These are phyloP conservation scores for Leccinum insolens DNA, from an alignment of 1,284 basidiomycete species.

Conservation along the genomic window DNA sequence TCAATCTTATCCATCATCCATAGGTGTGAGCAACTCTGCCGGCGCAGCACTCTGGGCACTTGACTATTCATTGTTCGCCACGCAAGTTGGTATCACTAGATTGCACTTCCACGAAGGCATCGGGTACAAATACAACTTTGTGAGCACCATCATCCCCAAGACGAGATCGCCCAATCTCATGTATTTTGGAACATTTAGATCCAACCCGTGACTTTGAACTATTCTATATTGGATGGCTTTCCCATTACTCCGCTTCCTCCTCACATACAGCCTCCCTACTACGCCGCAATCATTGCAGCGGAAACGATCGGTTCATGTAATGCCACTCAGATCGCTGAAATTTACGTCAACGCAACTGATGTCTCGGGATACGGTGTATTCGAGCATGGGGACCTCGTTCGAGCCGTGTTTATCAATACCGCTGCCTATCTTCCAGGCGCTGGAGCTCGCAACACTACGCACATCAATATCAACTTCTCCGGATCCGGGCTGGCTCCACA, in stretches of 20 bases:
- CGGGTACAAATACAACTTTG: slow-evolving; percentile 52
- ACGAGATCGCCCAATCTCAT: not conserved
- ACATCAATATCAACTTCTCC: slow-evolving; percentile 46
- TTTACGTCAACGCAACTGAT: slow-evolving; percentile 49
- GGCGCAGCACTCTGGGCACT: slow-evolving; percentile 72
- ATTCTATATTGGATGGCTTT: slow-evolving; percentile 54
- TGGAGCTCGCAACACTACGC: slow-evolving; percentile 41
- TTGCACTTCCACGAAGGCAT: slow-evolving; percentile 48
- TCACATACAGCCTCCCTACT: slow-evolving; percentile 64
- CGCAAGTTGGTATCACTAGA: slow-evolving; percentile 39
- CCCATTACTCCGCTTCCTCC: slow-evolving; percentile 51
- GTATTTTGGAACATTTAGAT: slow-evolving; percentile 39
- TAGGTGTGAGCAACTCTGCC: slow-evolving; percentile 65
- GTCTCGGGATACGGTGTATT: slow-evolving; percentile 68
- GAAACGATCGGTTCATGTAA: slow-evolving; percentile 45
- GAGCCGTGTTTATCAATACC: slow-evolving; percentile 62
- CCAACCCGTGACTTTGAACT: slow-evolving; percentile 55
- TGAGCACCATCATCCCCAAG: slow-evolving; percentile 21
- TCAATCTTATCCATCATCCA: not conserved
- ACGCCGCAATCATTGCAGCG: slow-evolving; percentile 55
- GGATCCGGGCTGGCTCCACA: slow-evolving; percentile 20
- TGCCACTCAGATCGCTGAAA: slow-evolving; percentile 50
- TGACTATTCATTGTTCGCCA: slow-evolving; percentile 63
- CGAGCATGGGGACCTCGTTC: slow-evolving; percentile 45
- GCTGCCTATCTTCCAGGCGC: slow-evolving; percentile 49